Conservation (phyloP, 306 rosid species). For the Alnus rubra region DNA sequence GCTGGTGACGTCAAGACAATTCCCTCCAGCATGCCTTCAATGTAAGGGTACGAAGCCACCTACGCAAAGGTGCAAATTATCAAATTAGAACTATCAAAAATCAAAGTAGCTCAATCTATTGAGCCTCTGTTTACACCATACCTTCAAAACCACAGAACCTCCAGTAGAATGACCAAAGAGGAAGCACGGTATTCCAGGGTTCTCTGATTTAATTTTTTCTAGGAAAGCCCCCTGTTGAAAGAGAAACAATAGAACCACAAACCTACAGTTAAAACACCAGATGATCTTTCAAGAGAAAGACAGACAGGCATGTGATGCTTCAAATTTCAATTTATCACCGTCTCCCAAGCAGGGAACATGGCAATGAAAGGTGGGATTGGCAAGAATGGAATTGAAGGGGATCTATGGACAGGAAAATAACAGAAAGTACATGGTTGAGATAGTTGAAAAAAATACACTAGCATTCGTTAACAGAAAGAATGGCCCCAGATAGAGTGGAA, state of each 20-base stretch:
- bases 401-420: neutral
- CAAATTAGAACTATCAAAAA: neutral
- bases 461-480: neutral
- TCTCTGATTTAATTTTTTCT: constrained; percentile 77
- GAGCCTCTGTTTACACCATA: constrained; percentile 26
- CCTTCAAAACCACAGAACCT: constrained; percentile 96
- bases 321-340: neutral
- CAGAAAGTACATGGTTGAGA: neutral
- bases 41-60: constrained; percentile 67
- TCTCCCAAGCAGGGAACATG: neutral
- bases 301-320: neutral
- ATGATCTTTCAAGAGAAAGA: neutral
- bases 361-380: neutral
- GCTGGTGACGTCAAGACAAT: constrained; percentile 94
- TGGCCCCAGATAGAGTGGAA: neutral
- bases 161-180: constrained; percentile 99
- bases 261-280: constrained; percentile 10
- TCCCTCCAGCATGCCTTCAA: constrained; percentile 76
- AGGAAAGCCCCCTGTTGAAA: constrained; percentile 76
- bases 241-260: neutral
- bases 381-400: neutral
- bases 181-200: constrained; percentile 93
- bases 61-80: constrained; percentile 28
- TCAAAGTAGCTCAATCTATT: neutral
- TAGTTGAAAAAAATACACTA: neutral